Percentiles rank a stretch among this genome's conserved stretches.
These are phyloP conservation scores for Fusarium algeriense DNA, from an alignment of 2,329 filamentous ascomycete genomes.

Conservation along the genomic window DNA sequence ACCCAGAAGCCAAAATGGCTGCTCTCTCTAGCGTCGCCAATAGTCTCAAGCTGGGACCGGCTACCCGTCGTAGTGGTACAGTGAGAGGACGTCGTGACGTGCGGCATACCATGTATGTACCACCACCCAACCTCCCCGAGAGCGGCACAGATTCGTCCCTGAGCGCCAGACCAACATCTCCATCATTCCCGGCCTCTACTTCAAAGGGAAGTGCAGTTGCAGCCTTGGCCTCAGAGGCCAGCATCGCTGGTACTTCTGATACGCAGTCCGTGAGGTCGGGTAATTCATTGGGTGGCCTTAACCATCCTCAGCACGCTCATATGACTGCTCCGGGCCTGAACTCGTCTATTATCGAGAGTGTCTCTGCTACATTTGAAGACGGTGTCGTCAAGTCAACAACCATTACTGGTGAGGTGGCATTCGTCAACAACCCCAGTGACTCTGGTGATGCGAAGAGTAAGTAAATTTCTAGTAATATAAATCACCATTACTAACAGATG, in stretches of 20 bases:
- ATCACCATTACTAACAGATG: constrained; percentile 4
- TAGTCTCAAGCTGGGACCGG: constrained; percentile 74
- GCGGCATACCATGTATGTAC: constrained; percentile 88
- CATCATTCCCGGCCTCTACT: constrained; percentile 38
- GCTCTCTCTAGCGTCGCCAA: constrained; percentile 82
- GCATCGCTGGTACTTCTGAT: constrained; percentile 75
- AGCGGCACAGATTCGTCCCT: constrained; percentile 46
- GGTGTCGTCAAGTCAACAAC: constrained; percentile 78
- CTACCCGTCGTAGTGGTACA: constrained; percentile 79
- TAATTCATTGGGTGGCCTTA: constrained; percentile 78
- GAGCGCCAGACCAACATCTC: constrained; percentile 36
- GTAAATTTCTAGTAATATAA: constrained; percentile 40
- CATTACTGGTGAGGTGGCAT: constrained; percentile 88
- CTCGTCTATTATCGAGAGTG: constrained; percentile 89
- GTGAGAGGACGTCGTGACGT: constrained; percentile 90
- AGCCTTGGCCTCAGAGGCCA: constrained; percentile 72
- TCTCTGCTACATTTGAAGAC: constrained; percentile 86
- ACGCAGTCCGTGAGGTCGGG: constrained; percentile 92
- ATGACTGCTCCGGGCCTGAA: constrained; percentile 84
- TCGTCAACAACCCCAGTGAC: constrained; percentile 77
- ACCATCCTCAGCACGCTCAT: constrained; percentile 83
- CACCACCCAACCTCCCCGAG: constrained; percentile 57
- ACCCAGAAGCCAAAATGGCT: constrained; percentile 78
- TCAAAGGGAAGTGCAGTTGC: constrained; percentile 59
- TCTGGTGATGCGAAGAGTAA: constrained; percentile 61